Conservation (phyloP, 352 stramenopile genomes). For the Detonula confervacea region DNA sequence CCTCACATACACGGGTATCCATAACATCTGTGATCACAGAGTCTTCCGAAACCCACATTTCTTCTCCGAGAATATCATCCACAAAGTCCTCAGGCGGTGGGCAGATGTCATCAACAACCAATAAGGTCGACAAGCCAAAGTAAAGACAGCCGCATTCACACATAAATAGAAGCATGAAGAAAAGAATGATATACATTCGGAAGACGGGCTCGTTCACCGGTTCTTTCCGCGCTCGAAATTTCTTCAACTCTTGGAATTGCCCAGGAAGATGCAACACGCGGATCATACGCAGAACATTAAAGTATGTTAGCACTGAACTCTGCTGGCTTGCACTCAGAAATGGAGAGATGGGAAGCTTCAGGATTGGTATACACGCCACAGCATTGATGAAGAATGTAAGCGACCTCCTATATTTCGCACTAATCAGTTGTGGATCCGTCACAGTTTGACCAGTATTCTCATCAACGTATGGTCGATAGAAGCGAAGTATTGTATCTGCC, state of each 20-base stretch:
- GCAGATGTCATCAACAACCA: slow-evolving; percentile 56
- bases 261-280: slow-evolving; percentile 54
- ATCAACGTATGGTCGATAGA: slow-evolving; percentile 63
- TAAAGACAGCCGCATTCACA: slow-evolving; percentile 65
- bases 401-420: slow-evolving; percentile 42
- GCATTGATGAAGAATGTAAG: slow-evolving; percentile 62
- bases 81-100: slow-evolving; percentile 44
- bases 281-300: slow-evolving; percentile 62
- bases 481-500: slow-evolving; percentile 58
- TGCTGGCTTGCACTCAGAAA: slow-evolving; percentile 34
- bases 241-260: slow-evolving; percentile 62
- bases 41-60: slow-evolving; percentile 53
- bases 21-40: slow-evolving; percentile 59
- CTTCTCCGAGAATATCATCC: slow-evolving; percentile 43
- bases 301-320: slow-evolving; percentile 31
- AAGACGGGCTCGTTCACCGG: slow-evolving; percentile 71
- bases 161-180: slow-evolving; percentile 62
- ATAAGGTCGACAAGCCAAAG: slow-evolving; percentile 61
- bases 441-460: slow-evolving; percentile 61
- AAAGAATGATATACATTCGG: slow-evolving; percentile 69
- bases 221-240: slow-evolving; percentile 40
- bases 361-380: slow-evolving; percentile 59
- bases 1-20: slow-evolving; percentile 47
- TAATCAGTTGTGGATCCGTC: slow-evolving; percentile 53
- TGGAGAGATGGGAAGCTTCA: slow-evolving; percentile 48